Percentiles rank a stretch among this genome's conserved stretches.
Evolutionary conservation across 1,284 basidiomycete genomes (phyloP).

Genomic region (Ceratobasidium sp.): DNA sequence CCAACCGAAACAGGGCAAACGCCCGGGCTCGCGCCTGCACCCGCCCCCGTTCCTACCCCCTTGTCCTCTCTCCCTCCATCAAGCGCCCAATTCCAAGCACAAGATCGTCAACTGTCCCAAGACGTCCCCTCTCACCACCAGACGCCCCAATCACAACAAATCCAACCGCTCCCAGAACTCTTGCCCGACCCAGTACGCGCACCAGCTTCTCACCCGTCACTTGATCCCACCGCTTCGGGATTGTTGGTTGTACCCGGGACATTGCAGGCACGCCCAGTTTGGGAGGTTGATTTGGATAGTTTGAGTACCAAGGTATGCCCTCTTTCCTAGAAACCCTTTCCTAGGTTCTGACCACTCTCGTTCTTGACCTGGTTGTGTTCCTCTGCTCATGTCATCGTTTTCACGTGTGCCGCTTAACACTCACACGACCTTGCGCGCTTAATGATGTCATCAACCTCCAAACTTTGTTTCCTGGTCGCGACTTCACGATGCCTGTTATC

Average conservation of each 20-base stretch:
- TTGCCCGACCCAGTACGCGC: conserved; percentile 58
- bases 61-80: conserved; percentile 51
- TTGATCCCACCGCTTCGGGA: conserved; percentile 76
- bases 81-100: conserved; percentile 51
- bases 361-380: not conserved
- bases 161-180: conserved; percentile 50
- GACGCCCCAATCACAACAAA: conserved; percentile 48
- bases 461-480: not conserved
- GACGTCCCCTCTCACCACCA: conserved; percentile 45
- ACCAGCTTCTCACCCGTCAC: conserved; percentile 78
- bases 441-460: conserved; percentile 34
- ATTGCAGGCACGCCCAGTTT: conserved; percentile 72
- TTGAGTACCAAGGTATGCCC: conserved; percentile 25
- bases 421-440: conserved; percentile 30
- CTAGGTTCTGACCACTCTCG: not conserved
- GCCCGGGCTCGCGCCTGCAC: conserved; percentile 53
- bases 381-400: not conserved
- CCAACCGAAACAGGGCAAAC: conserved; percentile 53
- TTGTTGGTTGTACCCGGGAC: conserved; percentile 66
- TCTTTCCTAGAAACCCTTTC: not conserved
- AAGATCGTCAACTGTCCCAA: conserved; percentile 50
- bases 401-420: not conserved
- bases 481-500: not conserved
- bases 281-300: conserved; percentile 84
- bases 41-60: conserved; percentile 43